A percentile compares a stretch with the other conserved stretches of the same genome.
phyloP scores from a whole-genome alignment of 176 grass and related monocot genomes.

The Avena eriantha region DNA sequence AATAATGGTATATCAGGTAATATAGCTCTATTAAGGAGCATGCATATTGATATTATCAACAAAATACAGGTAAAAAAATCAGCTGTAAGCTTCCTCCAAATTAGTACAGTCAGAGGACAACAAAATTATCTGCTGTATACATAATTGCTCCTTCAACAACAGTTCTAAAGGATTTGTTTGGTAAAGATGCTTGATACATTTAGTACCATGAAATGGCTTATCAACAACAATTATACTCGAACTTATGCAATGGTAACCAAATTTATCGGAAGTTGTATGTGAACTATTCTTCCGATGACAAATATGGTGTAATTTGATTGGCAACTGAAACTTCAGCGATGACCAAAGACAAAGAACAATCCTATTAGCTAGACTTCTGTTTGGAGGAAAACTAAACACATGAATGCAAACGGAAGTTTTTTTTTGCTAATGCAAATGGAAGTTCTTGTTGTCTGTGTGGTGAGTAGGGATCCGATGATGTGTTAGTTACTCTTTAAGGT shows the following conservation, averaged over 20 bases:
- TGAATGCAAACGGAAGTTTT: neutral
- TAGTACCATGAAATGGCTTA: too few species aligned
- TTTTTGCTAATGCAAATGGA: too few species aligned
- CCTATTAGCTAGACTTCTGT: neutral
- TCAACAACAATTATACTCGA: neutral
- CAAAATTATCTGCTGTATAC: neutral
- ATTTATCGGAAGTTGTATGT: neutral
- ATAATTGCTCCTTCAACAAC: neutral
- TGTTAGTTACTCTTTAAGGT: too few species aligned
- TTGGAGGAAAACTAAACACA: neutral
- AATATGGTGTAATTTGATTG: neutral
- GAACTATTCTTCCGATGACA: neutral
- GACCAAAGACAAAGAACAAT: neutral
- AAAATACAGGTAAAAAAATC: too few species aligned
- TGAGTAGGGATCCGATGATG: too few species aligned
- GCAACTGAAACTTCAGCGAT: neutral
- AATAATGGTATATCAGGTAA: neutral
- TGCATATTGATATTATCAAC: neutral
- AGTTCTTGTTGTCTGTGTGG: too few species aligned
- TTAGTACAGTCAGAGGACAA: neutral
- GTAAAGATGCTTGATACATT: neutral
- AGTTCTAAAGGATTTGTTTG: neutral
- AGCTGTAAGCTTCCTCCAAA: too few species aligned
- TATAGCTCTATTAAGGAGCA: neutral
- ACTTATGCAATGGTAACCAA: neutral